Percentiles rank a stretch among this genome's conserved stretches.
phyloP scores from a whole-genome alignment of 768 basidiomycete genomes.

The Kwoniella sp. region DNA sequence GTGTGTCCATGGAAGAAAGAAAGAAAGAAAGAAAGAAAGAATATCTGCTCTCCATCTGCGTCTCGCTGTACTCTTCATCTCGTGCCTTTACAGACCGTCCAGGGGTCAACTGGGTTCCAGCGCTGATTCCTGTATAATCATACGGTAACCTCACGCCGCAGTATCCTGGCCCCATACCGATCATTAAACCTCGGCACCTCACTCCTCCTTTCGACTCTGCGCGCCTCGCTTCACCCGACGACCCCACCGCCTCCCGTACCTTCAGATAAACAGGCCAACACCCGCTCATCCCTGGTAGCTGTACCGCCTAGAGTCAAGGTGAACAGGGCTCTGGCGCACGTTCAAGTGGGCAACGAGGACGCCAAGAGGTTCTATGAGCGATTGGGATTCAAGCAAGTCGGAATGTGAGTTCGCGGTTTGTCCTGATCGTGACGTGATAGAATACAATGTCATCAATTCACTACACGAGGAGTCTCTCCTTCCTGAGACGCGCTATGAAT shows the following conservation, averaged over 20 bases:
- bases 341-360: constrained; percentile 50
- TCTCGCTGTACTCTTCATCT: no score
- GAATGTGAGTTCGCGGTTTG: constrained; percentile 36
- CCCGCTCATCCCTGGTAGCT: constrained; percentile 32
- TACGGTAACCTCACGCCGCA: constrained; percentile 7
- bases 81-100: no score
- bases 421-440: no score
- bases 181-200: constrained; percentile 49
- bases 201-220: constrained; percentile 42
- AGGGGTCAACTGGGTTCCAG: no score
- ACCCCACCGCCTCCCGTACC: constrained; percentile 46
- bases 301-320: constrained; percentile 39
- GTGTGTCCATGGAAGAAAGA: no score
- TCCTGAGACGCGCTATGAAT: not conserved
- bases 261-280: constrained; percentile 40
- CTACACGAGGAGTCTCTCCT: no score
- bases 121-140: not conserved
- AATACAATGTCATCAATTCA: no score
- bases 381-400: constrained; percentile 49
- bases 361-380: constrained; percentile 54
- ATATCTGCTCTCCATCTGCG: no score
- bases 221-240: constrained; percentile 38
- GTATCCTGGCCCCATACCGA: constrained; percentile 54
- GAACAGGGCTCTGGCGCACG: constrained; percentile 46
- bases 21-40: not conserved